Conservation (phyloP, 495 filamentous ascomycete genomes). For the Sordaria brevicollis region DNA sequence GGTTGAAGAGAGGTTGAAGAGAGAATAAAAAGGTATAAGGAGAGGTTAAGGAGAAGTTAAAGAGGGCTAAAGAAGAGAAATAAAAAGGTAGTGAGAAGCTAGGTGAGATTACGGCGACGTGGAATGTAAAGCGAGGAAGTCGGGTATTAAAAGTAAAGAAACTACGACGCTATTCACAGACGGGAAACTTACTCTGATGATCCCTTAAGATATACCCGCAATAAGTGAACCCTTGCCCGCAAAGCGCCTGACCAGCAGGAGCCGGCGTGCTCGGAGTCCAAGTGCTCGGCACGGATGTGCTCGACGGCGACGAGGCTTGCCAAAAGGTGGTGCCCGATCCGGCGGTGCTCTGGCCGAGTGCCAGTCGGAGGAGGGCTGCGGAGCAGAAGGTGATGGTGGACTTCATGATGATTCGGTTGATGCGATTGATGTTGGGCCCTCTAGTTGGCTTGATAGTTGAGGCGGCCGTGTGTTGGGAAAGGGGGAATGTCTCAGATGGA, state of each 20-base stretch:
- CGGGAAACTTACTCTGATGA: constrained; percentile 22
- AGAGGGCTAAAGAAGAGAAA: too few species aligned
- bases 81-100: too few species aligned
- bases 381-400: neutral
- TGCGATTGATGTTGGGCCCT: neutral
- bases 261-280: constrained; percentile 4
- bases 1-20: too few species aligned
- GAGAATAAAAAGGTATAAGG: too few species aligned
- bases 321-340: neutral
- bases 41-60: too few species aligned
- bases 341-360: constrained; percentile 3
- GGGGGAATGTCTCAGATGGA: neutral
- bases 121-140: too few species aligned
- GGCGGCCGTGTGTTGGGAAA: neutral
- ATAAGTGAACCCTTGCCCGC: constrained; percentile 34
- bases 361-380: constrained; percentile 2
- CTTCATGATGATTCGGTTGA: neutral
- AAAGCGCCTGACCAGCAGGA: constrained; percentile 12
- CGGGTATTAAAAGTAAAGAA: too few species aligned
- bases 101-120: too few species aligned
- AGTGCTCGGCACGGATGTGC: neutral
- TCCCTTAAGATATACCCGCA: constrained; percentile 34
- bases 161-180: accelerated
- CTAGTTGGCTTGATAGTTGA: neutral
- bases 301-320: constrained; percentile 1